Evolutionary conservation across 78 protist genomes (phyloP).

Genomic region (Goniomonas avonlea): DNA sequence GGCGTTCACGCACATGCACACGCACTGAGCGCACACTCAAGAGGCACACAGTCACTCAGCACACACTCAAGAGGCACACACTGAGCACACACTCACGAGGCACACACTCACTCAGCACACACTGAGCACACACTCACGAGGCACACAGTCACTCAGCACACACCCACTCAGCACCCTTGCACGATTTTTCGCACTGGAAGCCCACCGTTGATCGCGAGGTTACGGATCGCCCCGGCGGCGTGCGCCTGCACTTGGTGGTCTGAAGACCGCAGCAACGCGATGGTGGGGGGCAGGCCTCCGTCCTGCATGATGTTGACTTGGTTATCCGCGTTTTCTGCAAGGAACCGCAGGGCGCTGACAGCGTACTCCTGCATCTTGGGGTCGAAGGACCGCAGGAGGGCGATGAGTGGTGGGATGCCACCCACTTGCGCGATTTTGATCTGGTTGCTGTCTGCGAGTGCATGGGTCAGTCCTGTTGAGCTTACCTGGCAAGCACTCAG

Average conservation of each 20-base stretch:
- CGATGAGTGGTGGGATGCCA: constrained; percentile 15
- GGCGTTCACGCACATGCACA: too few species aligned
- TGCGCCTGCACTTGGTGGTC: constrained; percentile 26
- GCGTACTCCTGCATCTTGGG: constrained; percentile 27
- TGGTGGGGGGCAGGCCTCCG: constrained; percentile 6
- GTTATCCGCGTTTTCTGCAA: constrained; percentile 11
- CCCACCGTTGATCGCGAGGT: constrained; percentile 14
- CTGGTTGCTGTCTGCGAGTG: constrained; percentile 5
- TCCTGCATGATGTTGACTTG: constrained; percentile 20
- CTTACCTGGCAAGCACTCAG: too few species aligned
- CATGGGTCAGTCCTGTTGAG: too few species aligned
- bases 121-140: too few species aligned
- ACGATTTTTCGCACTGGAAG: too few species aligned
- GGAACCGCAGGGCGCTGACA: background rate
- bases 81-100: too few species aligned
- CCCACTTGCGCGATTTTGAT: constrained; percentile 19
- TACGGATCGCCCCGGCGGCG: constrained; percentile 2
- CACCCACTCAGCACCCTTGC: too few species aligned
- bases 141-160: too few species aligned
- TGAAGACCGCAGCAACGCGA: constrained; percentile 12
- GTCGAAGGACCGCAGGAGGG: constrained; percentile 21
- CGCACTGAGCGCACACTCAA: too few species aligned
- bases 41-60: too few species aligned
- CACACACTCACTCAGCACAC: too few species aligned
- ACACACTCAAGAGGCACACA: too few species aligned